Conservation (phyloP, 768 basidiomycete genomes). For the Dendrothele bispora region DNA sequence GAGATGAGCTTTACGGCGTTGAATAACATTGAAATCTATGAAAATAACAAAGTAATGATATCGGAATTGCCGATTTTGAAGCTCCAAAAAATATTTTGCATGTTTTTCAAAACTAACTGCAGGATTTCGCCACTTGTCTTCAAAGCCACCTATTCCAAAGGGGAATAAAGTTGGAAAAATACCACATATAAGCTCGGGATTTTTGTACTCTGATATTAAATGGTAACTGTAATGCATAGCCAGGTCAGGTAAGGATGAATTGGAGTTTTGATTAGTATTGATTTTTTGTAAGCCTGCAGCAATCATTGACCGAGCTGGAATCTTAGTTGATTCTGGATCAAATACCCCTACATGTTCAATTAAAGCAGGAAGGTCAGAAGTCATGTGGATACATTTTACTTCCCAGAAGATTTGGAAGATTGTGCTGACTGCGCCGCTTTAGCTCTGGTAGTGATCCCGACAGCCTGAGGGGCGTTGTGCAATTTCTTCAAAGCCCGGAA, state of each 20-base stretch:
- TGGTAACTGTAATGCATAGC: slow-evolving; percentile 11
- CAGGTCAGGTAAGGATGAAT: not conserved
- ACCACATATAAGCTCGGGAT: too few species aligned
- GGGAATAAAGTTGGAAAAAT: not conserved
- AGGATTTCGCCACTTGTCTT: slow-evolving; percentile 3
- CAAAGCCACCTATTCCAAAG: slow-evolving; percentile 11
- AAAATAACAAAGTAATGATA: not conserved
- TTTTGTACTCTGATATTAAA: slow-evolving; percentile 4
- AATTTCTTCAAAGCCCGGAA: too few species aligned
- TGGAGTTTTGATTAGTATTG: not conserved
- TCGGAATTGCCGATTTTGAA: slow-evolving; percentile 3
- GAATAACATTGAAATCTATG: not conserved
- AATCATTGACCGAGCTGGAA: not conserved
- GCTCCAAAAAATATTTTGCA: not conserved
- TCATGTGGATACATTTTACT: too few species aligned
- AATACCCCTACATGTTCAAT: not conserved
- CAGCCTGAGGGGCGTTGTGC: too few species aligned
- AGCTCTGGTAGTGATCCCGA: too few species aligned
- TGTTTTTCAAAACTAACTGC: not conserved
- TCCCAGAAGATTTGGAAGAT: too few species aligned
- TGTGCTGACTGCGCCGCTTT: too few species aligned
- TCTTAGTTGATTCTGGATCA: not conserved
- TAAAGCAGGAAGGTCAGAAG: too few species aligned
- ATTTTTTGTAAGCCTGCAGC: not conserved
- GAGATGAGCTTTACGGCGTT: not conserved